Evolutionary conservation across 208 protist genomes (phyloP), one percentile per base, ranked within the genome.

Genomic region (Blechomonas ayalai): DNA sequence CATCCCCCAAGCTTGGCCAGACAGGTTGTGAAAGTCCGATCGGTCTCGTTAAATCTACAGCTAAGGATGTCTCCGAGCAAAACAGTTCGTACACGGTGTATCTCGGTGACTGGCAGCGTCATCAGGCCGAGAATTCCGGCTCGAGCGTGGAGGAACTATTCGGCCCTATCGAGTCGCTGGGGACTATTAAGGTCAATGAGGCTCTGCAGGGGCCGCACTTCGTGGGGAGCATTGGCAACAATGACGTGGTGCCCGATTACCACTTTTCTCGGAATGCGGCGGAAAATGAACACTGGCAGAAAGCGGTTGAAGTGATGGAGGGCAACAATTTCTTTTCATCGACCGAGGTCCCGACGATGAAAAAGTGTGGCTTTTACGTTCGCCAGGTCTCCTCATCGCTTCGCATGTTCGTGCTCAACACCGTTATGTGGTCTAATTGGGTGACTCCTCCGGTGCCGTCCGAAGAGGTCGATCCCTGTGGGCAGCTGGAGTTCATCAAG

Each of bases 161-260:
- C 36, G 52, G 29, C 2, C 7, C 23, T 13, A 37, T 57, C 24
- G 39, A 33, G 10, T 52, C 73, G 19, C 46, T 38, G 34, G 55
- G 40, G 19, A 50, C 42, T n/a, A 45, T 60, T 4, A 46, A 29
- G 15, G 16, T 13, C 10, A n/a, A n/a, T n/a, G n/a, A n/a, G n/a
- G n/a, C n/a, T n/a, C n/a, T n/a, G n/a, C n/a, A n/a, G n/a, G 2
- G 4, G 4, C 40, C 58, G 13, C 45, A 27, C 16, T 60, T 90
- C 26, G 31, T 58, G 19, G 52, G 35, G 27, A 47, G 59, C 12
- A 13, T 85, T 18, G 84, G 84, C 24, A 93, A 93, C 57, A 88
- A 88, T 26, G 84, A 93, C 45, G 40, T 90, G 23, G 60, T 79
- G 13, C 74, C 73, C 13, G 60, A 90, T 53, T 88, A 89, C 55